Conservation (phyloP, 1,284 basidiomycete species). For the Malassezia furfur region DNA sequence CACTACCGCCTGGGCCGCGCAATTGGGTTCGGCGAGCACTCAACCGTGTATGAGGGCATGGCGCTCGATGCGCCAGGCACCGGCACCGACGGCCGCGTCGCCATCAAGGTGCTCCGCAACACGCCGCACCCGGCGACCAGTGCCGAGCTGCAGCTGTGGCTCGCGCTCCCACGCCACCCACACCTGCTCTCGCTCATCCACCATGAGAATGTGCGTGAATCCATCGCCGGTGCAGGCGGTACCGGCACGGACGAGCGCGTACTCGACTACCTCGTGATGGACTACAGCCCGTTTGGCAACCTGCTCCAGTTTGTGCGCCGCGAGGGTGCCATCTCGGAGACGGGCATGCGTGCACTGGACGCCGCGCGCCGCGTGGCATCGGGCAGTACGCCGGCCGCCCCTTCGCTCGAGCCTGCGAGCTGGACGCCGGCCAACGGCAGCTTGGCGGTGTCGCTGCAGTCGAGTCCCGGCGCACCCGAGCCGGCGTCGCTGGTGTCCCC, state of each 20-base stretch:
- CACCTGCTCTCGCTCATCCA: conserved; percentile 3
- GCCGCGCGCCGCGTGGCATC: background rate
- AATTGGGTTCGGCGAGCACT: conserved; percentile 6
- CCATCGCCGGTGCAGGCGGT: background rate
- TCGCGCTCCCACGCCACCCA: conserved; percentile 2
- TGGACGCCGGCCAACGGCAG: background rate
- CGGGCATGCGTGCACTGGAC: background rate
- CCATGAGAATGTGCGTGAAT: background rate
- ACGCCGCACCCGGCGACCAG: background rate
- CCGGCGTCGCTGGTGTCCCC: background rate
- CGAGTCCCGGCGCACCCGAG: background rate
- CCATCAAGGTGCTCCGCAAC: conserved; percentile 1
- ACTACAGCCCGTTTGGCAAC: conserved; percentile 2
- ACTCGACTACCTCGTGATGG: conserved; percentile 8
- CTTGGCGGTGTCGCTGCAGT: background rate
- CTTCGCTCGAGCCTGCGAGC: background rate
- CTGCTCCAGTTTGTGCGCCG: conserved; percentile 1
- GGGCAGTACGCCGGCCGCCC: too few relatives aligned
- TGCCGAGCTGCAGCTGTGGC: conserved; percentile 2
- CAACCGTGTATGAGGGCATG: background rate
- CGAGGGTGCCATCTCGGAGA: background rate
- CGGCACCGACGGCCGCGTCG: background rate
- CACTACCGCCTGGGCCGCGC: conserved; percentile 5
- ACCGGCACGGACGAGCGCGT: background rate
- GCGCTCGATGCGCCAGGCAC: background rate